Percentiles rank a stretch among this genome's conserved stretches.
Evolutionary conservation across 1,284 basidiomycete genomes (phyloP).

Genomic region (Cutaneotrichosporon spelunceum): DNA sequence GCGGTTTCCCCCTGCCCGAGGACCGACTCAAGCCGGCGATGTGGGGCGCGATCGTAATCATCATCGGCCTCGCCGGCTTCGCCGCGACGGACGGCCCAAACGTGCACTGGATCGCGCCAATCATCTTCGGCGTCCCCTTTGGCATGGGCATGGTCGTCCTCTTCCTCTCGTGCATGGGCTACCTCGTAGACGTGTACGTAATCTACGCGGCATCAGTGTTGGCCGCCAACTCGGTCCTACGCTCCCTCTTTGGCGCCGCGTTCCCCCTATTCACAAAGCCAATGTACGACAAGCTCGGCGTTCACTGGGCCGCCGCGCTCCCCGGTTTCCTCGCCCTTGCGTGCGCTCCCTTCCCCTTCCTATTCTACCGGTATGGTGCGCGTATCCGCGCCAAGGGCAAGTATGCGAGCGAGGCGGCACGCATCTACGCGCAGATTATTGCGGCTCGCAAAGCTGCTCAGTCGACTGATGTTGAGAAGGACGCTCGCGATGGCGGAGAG

Average conservation of each 20-base stretch:
- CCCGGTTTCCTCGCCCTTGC: constrained; percentile 61
- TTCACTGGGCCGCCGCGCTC: constrained; percentile 64
- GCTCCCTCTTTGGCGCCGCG: constrained; percentile 63
- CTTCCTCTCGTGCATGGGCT: constrained; percentile 60
- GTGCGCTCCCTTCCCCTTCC: constrained; percentile 59
- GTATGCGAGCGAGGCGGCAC: constrained; percentile 45
- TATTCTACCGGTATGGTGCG: constrained; percentile 58
- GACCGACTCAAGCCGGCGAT: constrained; percentile 59
- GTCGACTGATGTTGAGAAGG: constrained; percentile 19
- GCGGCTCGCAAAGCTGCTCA: constrained; percentile 34
- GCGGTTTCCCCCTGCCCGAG: constrained; percentile 58
- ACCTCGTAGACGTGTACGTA: constrained; percentile 63
- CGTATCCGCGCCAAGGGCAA: constrained; percentile 60
- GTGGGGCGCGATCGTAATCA: constrained; percentile 43
- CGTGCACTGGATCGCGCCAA: constrained; percentile 57
- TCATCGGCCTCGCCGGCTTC: constrained; percentile 51
- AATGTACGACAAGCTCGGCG: constrained; percentile 57
- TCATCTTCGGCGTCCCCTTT: constrained; percentile 62
- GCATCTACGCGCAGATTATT: constrained; percentile 41
- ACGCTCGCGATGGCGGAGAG: background rate
- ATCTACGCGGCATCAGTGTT: constrained; percentile 59
- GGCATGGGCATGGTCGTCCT: constrained; percentile 63
- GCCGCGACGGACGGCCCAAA: constrained; percentile 47
- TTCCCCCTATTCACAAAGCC: constrained; percentile 60
- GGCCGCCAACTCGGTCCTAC: constrained; percentile 66